A percentile compares a stretch with the other conserved stretches of the same genome.
These are phyloP conservation scores for Trametes cubensis DNA, from an alignment of 768 basidiomycete genomes.

Conservation along the genomic window DNA sequence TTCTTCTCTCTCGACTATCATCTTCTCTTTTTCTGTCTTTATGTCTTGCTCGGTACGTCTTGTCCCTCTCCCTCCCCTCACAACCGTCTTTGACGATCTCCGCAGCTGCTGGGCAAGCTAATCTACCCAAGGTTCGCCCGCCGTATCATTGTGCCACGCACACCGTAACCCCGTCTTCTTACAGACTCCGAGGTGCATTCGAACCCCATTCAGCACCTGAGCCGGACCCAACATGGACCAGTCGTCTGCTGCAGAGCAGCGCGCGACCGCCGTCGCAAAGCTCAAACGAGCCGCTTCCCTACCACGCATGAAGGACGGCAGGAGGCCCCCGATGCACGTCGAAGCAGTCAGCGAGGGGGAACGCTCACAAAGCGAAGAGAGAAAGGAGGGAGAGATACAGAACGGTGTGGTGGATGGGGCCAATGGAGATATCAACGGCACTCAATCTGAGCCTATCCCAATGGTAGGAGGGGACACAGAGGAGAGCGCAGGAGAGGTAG, in stretches of 20 bases:
- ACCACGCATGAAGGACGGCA: constrained; percentile 88
- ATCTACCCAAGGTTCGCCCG: constrained; percentile 20
- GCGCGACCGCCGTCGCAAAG: constrained; percentile 86
- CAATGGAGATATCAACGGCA: constrained; percentile 30
- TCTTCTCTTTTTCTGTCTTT: constrained; percentile 11
- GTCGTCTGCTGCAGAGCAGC: constrained; percentile 67
- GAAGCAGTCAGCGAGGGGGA: constrained; percentile 86
- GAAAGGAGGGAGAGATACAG: constrained; percentile 41
- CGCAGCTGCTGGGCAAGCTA: constrained; percentile 20
- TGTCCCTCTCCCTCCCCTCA: background rate
- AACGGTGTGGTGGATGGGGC: constrained; percentile 13
- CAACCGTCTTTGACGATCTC: background rate
- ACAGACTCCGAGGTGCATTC: constrained; percentile 34
- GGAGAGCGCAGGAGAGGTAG: background rate
- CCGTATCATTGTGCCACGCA: constrained; percentile 22
- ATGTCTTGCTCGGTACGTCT: constrained; percentile 28
- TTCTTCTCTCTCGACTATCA: constrained; percentile 11
- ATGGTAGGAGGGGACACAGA: constrained; percentile 8
- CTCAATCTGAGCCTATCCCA: constrained; percentile 13
- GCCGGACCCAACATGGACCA: constrained; percentile 38
- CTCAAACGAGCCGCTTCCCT: constrained; percentile 90
- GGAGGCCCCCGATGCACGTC: constrained; percentile 84
- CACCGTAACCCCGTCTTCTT: constrained; percentile 24
- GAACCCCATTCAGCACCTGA: constrained; percentile 24
- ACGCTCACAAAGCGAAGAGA: constrained; percentile 44